A percentile compares a stretch with the other conserved stretches of the same genome.
Evolutionary conservation across 192 early-diverging fungal genomes (phyloP).

Genomic region (Gaertneriomyces sp.): DNA sequence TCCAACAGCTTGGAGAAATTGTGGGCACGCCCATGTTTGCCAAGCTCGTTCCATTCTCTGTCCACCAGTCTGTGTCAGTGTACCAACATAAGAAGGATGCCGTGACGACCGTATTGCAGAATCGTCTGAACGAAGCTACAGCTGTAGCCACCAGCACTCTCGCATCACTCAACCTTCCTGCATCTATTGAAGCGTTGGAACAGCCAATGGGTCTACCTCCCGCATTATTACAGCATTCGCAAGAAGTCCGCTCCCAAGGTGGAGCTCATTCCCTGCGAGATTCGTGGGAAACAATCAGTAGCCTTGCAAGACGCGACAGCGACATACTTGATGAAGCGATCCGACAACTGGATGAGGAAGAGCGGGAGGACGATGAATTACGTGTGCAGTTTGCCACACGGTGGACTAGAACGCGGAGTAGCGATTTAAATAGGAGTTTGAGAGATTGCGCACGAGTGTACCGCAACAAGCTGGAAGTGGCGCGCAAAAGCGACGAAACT

Average conservation of each 20-base stretch:
- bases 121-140: conserved; percentile 63
- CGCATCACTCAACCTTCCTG: conserved; percentile 66
- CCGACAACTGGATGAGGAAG: conserved; percentile 65
- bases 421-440: conserved; percentile 49
- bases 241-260: conserved; percentile 71
- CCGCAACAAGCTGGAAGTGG: conserved; percentile 52
- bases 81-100: conserved; percentile 82
- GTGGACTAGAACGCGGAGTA: conserved; percentile 59
- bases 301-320: conserved; percentile 47
- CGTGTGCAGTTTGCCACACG: conserved; percentile 49
- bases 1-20: conserved; percentile 49
- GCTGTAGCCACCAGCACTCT: conserved; percentile 55
- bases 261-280: conserved; percentile 62
- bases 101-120: conserved; percentile 64
- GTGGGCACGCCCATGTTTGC: conserved; percentile 75
- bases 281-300: conserved; percentile 59
- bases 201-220: conserved; percentile 76
- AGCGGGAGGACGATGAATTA: conserved; percentile 64
- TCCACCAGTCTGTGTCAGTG: conserved; percentile 83
- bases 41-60: conserved; percentile 82
- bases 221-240: conserved; percentile 62
- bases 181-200: conserved; percentile 66
- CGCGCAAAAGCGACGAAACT: conserved; percentile 55
- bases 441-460: conserved; percentile 55
- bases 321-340: conserved; percentile 67